Evolutionary conservation across 352 stramenopile species (phyloP).

Genomic region (Thraustotheca clavata): DNA sequence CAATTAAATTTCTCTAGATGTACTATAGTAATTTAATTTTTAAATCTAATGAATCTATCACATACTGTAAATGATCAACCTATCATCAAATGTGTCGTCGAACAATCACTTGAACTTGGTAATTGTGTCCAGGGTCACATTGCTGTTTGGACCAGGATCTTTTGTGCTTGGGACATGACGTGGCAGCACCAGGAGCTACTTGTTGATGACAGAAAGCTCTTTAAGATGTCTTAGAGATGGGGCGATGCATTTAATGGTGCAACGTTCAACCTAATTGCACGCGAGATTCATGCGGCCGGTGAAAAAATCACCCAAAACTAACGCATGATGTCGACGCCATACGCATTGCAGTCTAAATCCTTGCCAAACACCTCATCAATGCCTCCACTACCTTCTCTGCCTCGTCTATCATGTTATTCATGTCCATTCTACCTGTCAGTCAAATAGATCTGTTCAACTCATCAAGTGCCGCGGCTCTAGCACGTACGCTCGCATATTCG

Average conservation of each 20-base stretch:
- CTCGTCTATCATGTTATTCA: too few relatives aligned
- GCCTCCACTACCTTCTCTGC: too few relatives aligned
- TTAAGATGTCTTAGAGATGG: not conserved
- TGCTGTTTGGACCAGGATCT: too few relatives aligned
- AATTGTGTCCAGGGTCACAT: too few relatives aligned
- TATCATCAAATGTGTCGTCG: too few relatives aligned
- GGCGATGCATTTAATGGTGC: not conserved
- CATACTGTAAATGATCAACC: too few relatives aligned
- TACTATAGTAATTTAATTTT: too few relatives aligned
- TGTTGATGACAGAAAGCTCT: not conserved
- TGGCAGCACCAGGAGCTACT: constrained; percentile 1
- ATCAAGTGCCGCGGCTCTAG: not conserved
- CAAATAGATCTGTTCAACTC: not conserved
- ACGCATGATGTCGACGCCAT: too few relatives aligned
- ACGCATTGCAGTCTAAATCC: not conserved
- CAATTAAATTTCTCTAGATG: too few relatives aligned
- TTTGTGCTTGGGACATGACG: constrained; percentile 10
- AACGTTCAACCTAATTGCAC: not conserved
- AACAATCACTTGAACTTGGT: too few relatives aligned
- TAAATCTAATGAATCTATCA: too few relatives aligned
- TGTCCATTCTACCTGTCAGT: too few relatives aligned
- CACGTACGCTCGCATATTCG: not conserved
- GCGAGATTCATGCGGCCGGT: not conserved
- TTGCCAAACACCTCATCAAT: not conserved
- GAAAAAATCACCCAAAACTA: constrained; percentile 1